A percentile compares a stretch with the other conserved stretches of the same genome.
Conservation (phyloP, 2,329 filamentous ascomycete genomes). For the Fusarium zealandicum region DNA sequence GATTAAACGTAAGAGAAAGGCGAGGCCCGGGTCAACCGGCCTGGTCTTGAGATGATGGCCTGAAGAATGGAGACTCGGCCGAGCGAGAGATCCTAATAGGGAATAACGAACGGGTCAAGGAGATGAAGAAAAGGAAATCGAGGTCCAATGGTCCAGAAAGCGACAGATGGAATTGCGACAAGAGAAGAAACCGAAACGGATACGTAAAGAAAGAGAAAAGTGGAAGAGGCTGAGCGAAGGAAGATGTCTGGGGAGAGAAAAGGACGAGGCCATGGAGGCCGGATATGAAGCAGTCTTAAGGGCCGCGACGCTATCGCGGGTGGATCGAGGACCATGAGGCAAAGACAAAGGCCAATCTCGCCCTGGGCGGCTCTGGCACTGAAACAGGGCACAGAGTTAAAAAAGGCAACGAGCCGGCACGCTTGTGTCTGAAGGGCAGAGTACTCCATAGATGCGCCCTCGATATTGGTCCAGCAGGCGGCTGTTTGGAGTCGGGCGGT, state of each 20-base stretch:
- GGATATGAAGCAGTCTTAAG: slow-evolving; percentile 46
- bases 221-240: slow-evolving; percentile 32
- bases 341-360: slow-evolving; percentile 41
- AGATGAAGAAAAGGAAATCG: slow-evolving; percentile 25
- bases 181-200: slow-evolving; percentile 40
- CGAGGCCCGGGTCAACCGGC: slow-evolving; percentile 40
- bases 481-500: slow-evolving; percentile 52
- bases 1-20: slow-evolving; percentile 38
- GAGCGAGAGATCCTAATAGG: slow-evolving; percentile 22
- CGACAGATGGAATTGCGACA: slow-evolving; percentile 36
- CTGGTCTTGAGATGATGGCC: slow-evolving; percentile 31
- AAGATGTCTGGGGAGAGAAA: slow-evolving; percentile 38
- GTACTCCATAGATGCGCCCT: slow-evolving; percentile 50
- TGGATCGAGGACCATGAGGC: slow-evolving; percentile 32
- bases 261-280: slow-evolving; percentile 38
- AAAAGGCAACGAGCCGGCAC: slow-evolving; percentile 58
- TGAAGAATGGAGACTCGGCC: slow-evolving; percentile 30
- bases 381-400: slow-evolving; percentile 41
- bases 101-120: slow-evolving; percentile 26
- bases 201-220: slow-evolving; percentile 35
- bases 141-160: slow-evolving; percentile 34
- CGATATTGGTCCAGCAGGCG: slow-evolving; percentile 61
- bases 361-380: slow-evolving; percentile 40
- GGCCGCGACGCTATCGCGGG: slow-evolving; percentile 30
- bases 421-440: slow-evolving; percentile 58